These are phyloP conservation scores for Euryodendron excelsum DNA, from an alignment of 148 eudicot genomes.

Conservation along the genomic window DNA sequence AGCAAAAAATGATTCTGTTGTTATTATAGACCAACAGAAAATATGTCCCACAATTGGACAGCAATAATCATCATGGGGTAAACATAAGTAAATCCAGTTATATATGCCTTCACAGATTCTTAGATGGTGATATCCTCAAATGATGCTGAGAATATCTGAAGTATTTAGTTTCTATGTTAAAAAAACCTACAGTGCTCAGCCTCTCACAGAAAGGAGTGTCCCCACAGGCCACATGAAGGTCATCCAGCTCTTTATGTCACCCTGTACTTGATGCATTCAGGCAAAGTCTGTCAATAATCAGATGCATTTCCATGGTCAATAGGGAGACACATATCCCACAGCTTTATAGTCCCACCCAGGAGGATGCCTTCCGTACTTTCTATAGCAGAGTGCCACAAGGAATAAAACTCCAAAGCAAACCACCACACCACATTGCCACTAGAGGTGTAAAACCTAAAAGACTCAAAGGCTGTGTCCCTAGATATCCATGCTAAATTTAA, in stretches of 20 bases:
- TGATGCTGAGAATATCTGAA: background rate
- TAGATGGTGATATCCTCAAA: background rate
- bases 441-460: no score
- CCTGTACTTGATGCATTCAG: background rate
- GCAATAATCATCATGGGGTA: background rate
- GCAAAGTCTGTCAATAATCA: background rate
- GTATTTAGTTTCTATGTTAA: background rate
- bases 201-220: background rate
- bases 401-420: no score
- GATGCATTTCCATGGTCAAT: background rate
- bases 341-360: background rate
- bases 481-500: background rate
- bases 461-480: background rate
- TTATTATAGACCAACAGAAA: conserved; percentile 9
- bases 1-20: conserved; percentile 10
- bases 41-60: background rate
- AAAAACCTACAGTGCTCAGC: background rate
- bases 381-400: no score
- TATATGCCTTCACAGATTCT: background rate
- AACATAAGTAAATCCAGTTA: background rate
- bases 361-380: no score
- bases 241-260: background rate
- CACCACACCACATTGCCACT: no score
- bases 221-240: background rate
- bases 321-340: background rate